These are phyloP conservation scores for Claviceps sp. DNA, from an alignment of 2,329 filamentous ascomycete species.

Conservation along the genomic window DNA sequence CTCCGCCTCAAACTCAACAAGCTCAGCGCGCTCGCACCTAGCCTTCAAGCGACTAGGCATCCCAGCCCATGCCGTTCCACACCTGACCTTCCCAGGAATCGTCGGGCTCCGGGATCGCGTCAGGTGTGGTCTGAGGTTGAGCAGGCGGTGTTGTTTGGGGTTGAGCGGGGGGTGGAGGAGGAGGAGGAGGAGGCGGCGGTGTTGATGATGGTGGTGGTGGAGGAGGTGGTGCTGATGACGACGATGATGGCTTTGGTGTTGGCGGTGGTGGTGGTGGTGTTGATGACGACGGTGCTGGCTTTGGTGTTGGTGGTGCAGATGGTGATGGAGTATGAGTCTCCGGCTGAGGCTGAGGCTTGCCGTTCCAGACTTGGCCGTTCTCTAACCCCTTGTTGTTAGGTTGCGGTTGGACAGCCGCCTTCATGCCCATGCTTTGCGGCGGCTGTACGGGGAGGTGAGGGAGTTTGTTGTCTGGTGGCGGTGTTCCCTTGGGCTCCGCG, in stretches of 20 bases:
- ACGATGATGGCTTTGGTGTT: not conserved
- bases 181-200: not conserved
- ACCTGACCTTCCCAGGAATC: constrained; percentile 3
- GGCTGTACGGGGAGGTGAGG: not conserved
- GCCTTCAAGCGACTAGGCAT: not conserved
- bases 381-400: not conserved
- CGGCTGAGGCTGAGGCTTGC: not conserved
- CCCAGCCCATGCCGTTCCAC: constrained; percentile 4
- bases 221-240: too few relatives aligned
- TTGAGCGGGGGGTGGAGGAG: not conserved
- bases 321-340: not conserved
- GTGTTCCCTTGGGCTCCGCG: not conserved
- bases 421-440: too few relatives aligned
- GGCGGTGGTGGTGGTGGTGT: not conserved
- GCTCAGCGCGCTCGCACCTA: not conserved
- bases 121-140: not conserved
- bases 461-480: too few relatives aligned
- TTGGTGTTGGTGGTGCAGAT: not conserved
- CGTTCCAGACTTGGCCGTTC: constrained; percentile 2
- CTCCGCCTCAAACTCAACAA: not conserved
- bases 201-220: not conserved
- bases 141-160: not conserved
- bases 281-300: not conserved
- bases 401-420: not conserved
- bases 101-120: not conserved